Conservation (phyloP, 441 rosid species). For the Populus hybrid region DNA sequence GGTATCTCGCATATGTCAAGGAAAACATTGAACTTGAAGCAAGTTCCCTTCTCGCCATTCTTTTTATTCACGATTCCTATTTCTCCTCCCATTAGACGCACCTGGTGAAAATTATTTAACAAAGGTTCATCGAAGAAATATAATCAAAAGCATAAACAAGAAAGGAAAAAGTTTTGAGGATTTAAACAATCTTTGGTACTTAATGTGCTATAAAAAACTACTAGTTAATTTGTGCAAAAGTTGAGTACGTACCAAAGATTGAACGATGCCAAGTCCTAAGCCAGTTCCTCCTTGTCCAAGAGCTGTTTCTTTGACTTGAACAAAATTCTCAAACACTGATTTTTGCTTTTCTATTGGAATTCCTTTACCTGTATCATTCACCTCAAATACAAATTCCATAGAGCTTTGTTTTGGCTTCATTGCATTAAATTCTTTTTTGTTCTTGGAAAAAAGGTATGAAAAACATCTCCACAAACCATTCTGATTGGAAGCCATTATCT, state of each 20-base stretch:
- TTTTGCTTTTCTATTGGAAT: conserved; percentile 65
- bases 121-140: neutral
- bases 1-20: conserved; percentile 26
- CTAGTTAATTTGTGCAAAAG: neutral
- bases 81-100: conserved; percentile 81
- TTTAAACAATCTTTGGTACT: neutral
- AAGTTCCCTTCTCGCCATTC: conserved; percentile 57
- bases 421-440: conserved; percentile 17
- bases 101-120: conserved; percentile 35
- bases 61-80: conserved; percentile 55
- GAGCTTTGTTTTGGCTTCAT: conserved; percentile 20
- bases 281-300: conserved; percentile 74
- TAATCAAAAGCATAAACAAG: neutral
- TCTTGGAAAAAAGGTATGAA: conserved; percentile 22
- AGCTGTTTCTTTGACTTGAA: conserved; percentile 71
- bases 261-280: conserved; percentile 92
- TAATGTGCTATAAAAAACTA: neutral
- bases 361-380: conserved; percentile 83
- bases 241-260: conserved; percentile 55
- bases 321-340: conserved; percentile 73
- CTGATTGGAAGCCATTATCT: conserved; percentile 26
- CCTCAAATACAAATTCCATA: conserved; percentile 66
- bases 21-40: conserved; percentile 67
- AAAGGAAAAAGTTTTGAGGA: neutral
- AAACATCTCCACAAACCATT: conserved; percentile 19